phyloP scores from a whole-genome alignment of 495 filamentous ascomycete genomes.

The Hyaloscypha finlandica region DNA sequence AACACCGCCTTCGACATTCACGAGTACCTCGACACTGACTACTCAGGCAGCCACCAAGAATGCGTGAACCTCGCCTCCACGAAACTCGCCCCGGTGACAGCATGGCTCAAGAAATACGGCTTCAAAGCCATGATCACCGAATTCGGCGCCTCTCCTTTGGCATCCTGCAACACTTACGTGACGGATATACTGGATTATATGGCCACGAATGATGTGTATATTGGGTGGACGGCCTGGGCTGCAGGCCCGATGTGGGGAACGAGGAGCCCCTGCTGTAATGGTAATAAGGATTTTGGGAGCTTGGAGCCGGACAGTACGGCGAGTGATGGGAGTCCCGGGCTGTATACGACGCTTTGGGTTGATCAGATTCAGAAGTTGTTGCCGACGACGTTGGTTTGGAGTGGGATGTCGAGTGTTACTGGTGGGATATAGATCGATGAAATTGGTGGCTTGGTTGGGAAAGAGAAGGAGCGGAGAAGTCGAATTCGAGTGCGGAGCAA shows the following conservation, averaged over 20 bases:
- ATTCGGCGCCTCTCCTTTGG: slow-evolving; percentile 48
- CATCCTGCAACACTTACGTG: slow-evolving; percentile 43
- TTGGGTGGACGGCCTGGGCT: slow-evolving; percentile 57
- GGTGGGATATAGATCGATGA: too few species aligned
- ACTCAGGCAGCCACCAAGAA: slow-evolving; percentile 42
- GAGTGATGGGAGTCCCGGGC: slow-evolving; percentile 42
- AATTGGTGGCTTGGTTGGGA: too few species aligned
- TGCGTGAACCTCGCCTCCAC: slow-evolving; percentile 41
- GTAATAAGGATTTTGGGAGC: slow-evolving; percentile 45
- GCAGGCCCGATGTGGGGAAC: slow-evolving; percentile 53
- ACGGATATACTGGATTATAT: slow-evolving; percentile 49
- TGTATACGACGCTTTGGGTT: slow-evolving; percentile 49
- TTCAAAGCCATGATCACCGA: slow-evolving; percentile 56
- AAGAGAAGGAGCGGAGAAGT: too few species aligned
- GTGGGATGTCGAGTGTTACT: background rate
- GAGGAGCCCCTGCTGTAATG: slow-evolving; percentile 50
- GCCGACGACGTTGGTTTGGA: slow-evolving; percentile 29
- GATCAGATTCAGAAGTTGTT: slow-evolving; percentile 46
- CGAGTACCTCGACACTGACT: slow-evolving; percentile 53
- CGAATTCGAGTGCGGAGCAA: too few species aligned
- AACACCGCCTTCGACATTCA: slow-evolving; percentile 53
- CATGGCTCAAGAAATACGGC: slow-evolving; percentile 49
- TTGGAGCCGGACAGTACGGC: slow-evolving; percentile 50
- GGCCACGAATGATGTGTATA: slow-evolving; percentile 48
- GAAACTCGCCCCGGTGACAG: slow-evolving; percentile 46